Evolutionary conservation across 768 basidiomycete genomes (phyloP), one percentile per base, ranked within the genome.

Genomic region (Phanerochaete carnosa): DNA sequence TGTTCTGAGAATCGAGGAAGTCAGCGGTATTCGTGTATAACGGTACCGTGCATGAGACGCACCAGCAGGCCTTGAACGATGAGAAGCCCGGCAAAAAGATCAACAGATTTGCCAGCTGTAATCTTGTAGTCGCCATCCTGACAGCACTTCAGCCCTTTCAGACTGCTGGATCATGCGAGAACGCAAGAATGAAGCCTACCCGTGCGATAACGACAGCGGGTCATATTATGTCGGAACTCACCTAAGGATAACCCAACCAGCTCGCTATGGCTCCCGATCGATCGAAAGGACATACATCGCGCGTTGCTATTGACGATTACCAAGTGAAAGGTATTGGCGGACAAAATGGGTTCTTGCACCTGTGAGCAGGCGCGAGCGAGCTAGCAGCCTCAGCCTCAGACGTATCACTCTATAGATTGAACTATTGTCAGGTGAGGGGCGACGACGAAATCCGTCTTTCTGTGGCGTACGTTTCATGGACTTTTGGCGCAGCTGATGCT

Each of bases 201-300:
- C 77, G 83, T 57, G 80, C 84, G 51, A 89, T 72, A n/a, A 79
- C 80, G 33, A 87, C 87, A 5, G 90, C 91, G n/a, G 86, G 84
- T 77, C 87, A 82, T 37, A 90, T 88, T 89, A 90, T 91, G 67
- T 80, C 91, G 91, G 67, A 91, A 94, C 71, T 94, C 91, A 0
- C 90, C 93, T 1, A 89, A 92, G 7, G 92, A 89, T 49, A 94
- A 78, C 29, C 93, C 92, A 13, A 92, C 91, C 58, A 92, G 84
- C 73, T 94, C n/a, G n/a, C n/a, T n/a, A n/a, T n/a, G n/a, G n/a
- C n/a, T n/a, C n/a, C n/a, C 91, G 30, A 89, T 85, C 83, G 63
- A 22, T 7, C 28, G 51, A 49, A 49, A 26, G 5, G 12, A 22
- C 15, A 33, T 26, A 55, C 56, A 35, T n/a, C 8, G n/a, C n/a